These are phyloP conservation scores for Protomyces lactucae-debilis DNA, from an alignment of 1,139 yeast genomes.

Conservation along the genomic window DNA sequence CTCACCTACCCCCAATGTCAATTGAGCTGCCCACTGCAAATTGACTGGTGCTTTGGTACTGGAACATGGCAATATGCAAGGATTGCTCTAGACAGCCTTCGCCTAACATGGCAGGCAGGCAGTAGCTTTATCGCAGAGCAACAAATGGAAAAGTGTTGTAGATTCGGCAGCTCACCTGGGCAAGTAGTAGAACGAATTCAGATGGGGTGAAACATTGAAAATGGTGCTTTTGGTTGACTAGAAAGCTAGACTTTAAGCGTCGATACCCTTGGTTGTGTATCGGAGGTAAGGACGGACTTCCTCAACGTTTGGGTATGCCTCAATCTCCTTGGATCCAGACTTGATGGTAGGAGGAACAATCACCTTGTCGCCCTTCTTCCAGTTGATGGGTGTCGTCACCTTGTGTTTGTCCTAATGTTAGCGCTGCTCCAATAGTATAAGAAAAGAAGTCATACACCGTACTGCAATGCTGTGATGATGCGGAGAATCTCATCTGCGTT, in stretches of 20 bases:
- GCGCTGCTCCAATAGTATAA: conserved; percentile 44
- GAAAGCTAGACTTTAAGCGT: neutral
- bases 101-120: no score
- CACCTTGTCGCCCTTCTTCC: conserved; percentile 66
- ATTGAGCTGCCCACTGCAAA: no score
- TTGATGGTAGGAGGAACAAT: conserved; percentile 80
- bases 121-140: no score
- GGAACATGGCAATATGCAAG: no score
- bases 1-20: no score
- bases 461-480: conserved; percentile 78
- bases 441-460: conserved; percentile 45
- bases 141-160: no score
- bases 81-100: no score
- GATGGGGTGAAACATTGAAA: no score
- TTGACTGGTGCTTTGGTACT: no score
- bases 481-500: conserved; percentile 83
- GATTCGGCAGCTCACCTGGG: no score
- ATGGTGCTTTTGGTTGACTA: neutral
- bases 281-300: conserved; percentile 65
- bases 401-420: conserved; percentile 55
- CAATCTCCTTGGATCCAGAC: conserved; percentile 51
- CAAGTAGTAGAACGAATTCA: no score
- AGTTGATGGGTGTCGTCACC: conserved; percentile 19
- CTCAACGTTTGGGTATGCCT: conserved; percentile 74
- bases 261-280: conserved; percentile 5